Conservation (phyloP, 78 protist species). For the Dictyostelium firmibasis region DNA sequence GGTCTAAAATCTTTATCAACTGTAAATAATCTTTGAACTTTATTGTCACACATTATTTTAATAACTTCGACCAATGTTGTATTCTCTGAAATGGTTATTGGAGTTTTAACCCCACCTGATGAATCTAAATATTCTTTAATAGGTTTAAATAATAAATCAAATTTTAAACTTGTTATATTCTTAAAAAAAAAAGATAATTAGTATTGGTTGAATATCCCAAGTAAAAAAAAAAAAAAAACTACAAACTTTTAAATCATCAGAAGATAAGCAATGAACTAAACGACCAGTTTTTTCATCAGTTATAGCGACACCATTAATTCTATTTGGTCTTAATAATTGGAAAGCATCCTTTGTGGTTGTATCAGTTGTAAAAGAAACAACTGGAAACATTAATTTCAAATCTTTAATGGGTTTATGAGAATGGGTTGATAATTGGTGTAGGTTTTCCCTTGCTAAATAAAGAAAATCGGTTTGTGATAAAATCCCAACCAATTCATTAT, state of each 20-base stretch:
- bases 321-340: constrained; percentile 2
- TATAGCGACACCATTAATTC: constrained; percentile 45
- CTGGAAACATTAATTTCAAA: constrained; percentile 19
- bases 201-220: no score
- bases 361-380: background rate
- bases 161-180: background rate
- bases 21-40: constrained; percentile 34
- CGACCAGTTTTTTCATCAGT: background rate
- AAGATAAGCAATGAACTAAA: background rate
- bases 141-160: constrained; percentile 17
- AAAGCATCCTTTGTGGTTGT: constrained; percentile 11
- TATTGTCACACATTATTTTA: constrained; percentile 18
- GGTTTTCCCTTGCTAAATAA: constrained; percentile 16
- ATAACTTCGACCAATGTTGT: constrained; percentile 1
- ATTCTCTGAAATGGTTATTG: background rate
- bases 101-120: background rate
- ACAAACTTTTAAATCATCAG: constrained; percentile 35
- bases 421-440: background rate
- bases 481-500: constrained; percentile 11
- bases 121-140: background rate
- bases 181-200: background rate
- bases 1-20: constrained; percentile 7
- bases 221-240: background rate
- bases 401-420: constrained; percentile 10
- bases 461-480: constrained; percentile 27